phyloP scores from a whole-genome alignment of 176 grass and related monocot species.

The Oropetium thomaeum region DNA sequence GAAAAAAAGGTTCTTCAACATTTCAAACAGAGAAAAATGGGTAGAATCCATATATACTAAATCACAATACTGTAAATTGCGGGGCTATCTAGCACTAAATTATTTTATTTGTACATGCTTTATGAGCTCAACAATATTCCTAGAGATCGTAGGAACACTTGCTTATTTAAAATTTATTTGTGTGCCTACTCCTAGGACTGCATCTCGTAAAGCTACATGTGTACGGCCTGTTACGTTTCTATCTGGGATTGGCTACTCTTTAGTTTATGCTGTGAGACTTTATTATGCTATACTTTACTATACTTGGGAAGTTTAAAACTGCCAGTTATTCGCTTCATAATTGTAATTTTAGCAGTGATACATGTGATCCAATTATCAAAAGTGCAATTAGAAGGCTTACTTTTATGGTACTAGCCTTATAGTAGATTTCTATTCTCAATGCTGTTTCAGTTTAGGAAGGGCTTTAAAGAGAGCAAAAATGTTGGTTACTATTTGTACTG shows the following conservation, averaged over 20 bases:
- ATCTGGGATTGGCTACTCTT: conserved; percentile 36
- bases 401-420: conserved; percentile 17
- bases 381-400: conserved; percentile 33
- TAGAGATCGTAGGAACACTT: conserved; percentile 29
- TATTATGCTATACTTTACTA: neutral
- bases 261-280: conserved; percentile 29
- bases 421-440: conserved; percentile 40
- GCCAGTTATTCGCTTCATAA: conserved; percentile 25
- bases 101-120: conserved; percentile 19
- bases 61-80: conserved; percentile 5
- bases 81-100: conserved; percentile 3
- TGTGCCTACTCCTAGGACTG: conserved; percentile 40
- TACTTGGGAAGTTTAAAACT: conserved; percentile 20
- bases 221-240: conserved; percentile 37
- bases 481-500: conserved; percentile 30
- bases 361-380: conserved; percentile 51
- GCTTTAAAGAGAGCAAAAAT: conserved; percentile 34
- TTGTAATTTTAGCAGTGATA: conserved; percentile 32
- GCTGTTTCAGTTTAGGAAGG: conserved; percentile 34
- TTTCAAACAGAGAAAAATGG: neutral
- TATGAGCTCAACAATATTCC: conserved; percentile 37
- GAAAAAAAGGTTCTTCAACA: neutral
- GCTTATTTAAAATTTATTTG: conserved; percentile 30
- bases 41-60: neutral
- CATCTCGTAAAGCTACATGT: conserved; percentile 42